Percentiles rank a stretch among this genome's conserved stretches.
Conservation (phyloP, 2,329 filamentous ascomycete species). For the Aspergillus felis region DNA sequence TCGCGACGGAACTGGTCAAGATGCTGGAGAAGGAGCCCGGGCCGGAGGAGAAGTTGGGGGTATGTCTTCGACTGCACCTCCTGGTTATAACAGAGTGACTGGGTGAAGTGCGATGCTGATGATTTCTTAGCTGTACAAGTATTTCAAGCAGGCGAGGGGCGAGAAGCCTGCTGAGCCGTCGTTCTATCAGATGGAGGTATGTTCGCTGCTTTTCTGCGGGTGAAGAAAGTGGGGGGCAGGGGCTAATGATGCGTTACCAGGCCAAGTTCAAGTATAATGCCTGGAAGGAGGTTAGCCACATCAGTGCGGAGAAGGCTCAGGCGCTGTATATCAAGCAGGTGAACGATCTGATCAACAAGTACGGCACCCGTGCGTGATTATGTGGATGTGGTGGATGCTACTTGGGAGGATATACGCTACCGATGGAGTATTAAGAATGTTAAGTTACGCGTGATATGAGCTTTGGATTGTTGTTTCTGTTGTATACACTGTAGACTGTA, state of each 20-base stretch:
- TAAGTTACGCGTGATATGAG: not conserved
- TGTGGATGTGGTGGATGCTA: not conserved
- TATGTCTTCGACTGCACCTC: conserved; percentile 16
- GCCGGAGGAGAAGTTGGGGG: conserved; percentile 26
- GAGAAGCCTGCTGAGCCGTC: conserved; percentile 14
- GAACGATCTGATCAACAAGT: conserved; percentile 65
- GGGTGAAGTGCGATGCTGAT: not conserved
- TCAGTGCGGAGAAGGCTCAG: conserved; percentile 66
- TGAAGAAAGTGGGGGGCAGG: not conserved
- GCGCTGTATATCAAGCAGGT: conserved; percentile 70
- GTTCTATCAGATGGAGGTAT: conserved; percentile 18
- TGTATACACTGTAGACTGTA: not conserved
- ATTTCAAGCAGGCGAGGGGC: conserved; percentile 14
- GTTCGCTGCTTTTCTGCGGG: not conserved
- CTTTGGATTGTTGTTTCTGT: not conserved
- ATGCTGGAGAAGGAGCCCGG: conserved; percentile 23
- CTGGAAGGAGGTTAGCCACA: conserved; percentile 68
- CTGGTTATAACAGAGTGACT: not conserved
- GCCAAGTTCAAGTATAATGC: conserved; percentile 75
- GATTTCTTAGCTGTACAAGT: conserved; percentile 15
- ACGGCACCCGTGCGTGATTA: conserved; percentile 44
- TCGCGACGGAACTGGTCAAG: conserved; percentile 28
- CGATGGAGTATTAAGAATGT: not conserved
- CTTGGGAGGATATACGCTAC: conserved; percentile 1
- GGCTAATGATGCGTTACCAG: conserved; percentile 39